Evolutionary conservation across 179 eudicot genomes (phyloP).

Genomic region (Corrigiola litoralis): DNA sequence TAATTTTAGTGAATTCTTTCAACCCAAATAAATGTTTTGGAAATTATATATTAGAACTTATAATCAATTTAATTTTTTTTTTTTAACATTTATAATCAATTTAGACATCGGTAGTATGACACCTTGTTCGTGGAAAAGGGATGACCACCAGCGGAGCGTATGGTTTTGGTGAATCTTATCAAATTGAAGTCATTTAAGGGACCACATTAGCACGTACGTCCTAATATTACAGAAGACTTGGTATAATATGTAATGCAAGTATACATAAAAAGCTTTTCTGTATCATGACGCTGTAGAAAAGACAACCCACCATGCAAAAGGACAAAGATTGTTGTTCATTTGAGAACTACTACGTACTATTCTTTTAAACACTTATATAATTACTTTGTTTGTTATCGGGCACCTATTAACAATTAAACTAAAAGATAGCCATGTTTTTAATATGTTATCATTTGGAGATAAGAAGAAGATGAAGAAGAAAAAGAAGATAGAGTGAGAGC

Average conservation of each 20-base stretch:
- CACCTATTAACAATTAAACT: not conserved
- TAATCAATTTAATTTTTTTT: no score
- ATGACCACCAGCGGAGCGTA: slow-evolving; percentile 1
- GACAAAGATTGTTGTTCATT: not conserved
- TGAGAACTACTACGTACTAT: no score
- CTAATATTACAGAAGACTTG: not conserved
- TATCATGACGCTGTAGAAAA: not conserved
- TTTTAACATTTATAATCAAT: no score
- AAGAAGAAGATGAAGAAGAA: not conserved
- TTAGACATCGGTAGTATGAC: not conserved
- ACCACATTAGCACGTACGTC: slow-evolving; percentile 8
- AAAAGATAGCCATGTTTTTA: not conserved
- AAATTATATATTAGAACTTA: no score
- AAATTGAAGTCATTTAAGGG: slow-evolving; percentile 4
- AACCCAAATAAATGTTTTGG: no score
- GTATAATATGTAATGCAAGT: not conserved
- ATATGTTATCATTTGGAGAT: not conserved
- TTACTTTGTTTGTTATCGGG: not conserved
- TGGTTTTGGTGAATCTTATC: slow-evolving; percentile 14
- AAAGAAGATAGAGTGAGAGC: no score
- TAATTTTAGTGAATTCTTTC: no score
- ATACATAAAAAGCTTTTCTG: no score
- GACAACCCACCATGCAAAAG: slow-evolving; percentile 11
- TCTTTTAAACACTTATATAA: no score
- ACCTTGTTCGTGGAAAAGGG: not conserved